Base-by-base conservation (phyloP, 805 yeast genomes). In the Candida argentea region DNA sequence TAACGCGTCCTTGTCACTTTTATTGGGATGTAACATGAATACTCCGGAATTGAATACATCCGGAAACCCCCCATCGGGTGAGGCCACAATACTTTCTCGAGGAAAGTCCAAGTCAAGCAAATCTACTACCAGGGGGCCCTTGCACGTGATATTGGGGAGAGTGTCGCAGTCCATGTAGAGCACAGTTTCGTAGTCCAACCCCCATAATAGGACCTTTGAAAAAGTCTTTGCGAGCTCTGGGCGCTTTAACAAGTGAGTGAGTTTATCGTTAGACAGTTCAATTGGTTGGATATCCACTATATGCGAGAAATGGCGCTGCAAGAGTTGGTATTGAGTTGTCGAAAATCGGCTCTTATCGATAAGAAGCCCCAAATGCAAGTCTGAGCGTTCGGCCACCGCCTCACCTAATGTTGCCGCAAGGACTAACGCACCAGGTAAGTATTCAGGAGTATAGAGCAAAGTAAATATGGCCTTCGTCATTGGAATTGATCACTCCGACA, bases 11-110 rank as follows among this genome's bases (percentile, higher is more conserved):
- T 58, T 76, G 13, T 61, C 65, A 0, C 39, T 34, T 2, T 36
- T 22, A 38, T 61, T 57, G 3, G 94, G 94, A 20, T 62, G 60
- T 16, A 75, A 47, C 3, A 75, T 58, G 43, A 84, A 61, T 13
- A 84, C 71, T 4, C 95, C 94, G 18, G 86, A 71, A 51, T 85
- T 84, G 60, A 85, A 85, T 42, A 79, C 66, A 55, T 85, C 95
- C 0, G 94, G 94, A 82, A 93, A 85, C 9, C 94, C 94, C n/a
- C 73, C 62, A 54, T 85, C 95, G 0, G 93, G 81, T 10, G 77
- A 60, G 1, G 91, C 87, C 21, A 58, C 37, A 3, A 69, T 50
- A 30, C 50, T 41, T 21, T 37, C 25, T 27, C 35, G 23, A 9
- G 43, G 37, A 31, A 46, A 37, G 14, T 48, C 43, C 16, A 55